A percentile compares a stretch with the other conserved stretches of the same genome.
These are phyloP conservation scores for Verbascum thapsus DNA, from an alignment of 257 asterid genomes.

Conservation along the genomic window DNA sequence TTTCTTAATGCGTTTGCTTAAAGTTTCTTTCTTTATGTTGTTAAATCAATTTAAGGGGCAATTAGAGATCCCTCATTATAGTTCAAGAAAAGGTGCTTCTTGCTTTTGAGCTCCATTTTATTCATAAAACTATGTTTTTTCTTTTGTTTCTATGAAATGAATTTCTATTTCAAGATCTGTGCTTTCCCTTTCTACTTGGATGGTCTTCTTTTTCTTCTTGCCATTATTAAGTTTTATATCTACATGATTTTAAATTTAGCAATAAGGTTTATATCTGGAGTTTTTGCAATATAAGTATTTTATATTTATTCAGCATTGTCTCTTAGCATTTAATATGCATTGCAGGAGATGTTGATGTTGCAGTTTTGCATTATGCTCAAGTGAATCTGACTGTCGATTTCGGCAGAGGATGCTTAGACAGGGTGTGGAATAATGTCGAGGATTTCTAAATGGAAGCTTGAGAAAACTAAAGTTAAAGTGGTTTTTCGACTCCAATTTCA, in stretches of 20 bases:
- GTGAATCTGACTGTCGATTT: conserved; percentile 17
- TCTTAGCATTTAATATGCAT: conserved; percentile 7
- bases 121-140: no score
- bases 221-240: background rate
- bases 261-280: no score
- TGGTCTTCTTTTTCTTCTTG: conserved; percentile 9
- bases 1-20: conserved; percentile 32
- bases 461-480: conserved; percentile 95
- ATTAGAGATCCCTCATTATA: conserved; percentile 25
- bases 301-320: conserved; percentile 5
- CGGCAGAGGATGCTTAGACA: conserved; percentile 52
- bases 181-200: no score
- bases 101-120: conserved; percentile 36
- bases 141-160: no score
- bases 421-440: conserved; percentile 71
- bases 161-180: no score
- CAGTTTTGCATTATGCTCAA: conserved; percentile 25
- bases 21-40: conserved; percentile 30
- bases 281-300: no score
- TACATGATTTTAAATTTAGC: background rate
- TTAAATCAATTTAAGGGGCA: conserved; percentile 30
- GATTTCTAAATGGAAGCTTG: conserved; percentile 94
- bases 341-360: conserved; percentile 20
- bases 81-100: conserved; percentile 35
- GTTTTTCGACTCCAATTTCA: conserved; percentile 98